These are phyloP conservation scores for Fonticula alba DNA, from an alignment of 78 protist genomes.

Conservation along the genomic window DNA sequence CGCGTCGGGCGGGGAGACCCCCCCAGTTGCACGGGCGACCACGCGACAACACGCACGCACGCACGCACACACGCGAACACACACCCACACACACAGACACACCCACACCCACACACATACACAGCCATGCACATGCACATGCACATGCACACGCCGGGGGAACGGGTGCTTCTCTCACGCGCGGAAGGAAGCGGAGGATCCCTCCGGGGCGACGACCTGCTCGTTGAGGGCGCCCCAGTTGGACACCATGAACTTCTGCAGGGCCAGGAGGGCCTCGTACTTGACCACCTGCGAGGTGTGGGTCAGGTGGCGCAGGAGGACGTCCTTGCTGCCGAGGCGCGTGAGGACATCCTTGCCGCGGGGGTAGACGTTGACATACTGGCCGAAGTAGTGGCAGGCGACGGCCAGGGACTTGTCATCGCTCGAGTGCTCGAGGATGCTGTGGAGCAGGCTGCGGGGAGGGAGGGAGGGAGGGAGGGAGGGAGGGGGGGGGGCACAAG, in stretches of 20 bases:
- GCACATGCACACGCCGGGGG: too few species aligned
- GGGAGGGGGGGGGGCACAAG: neutral
- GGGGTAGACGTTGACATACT: conserved; percentile 58
- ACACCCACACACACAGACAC: too few species aligned
- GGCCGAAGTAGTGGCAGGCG: conserved; percentile 79
- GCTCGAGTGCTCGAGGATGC: neutral
- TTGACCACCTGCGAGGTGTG: conserved; percentile 49
- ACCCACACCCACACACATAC: too few species aligned
- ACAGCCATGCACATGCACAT: too few species aligned
- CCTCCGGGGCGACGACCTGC: too few species aligned
- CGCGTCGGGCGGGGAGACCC: too few species aligned
- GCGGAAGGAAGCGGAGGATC: too few species aligned
- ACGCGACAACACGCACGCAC: too few species aligned
- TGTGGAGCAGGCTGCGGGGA: neutral
- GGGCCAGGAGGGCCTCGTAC: conserved; percentile 59
- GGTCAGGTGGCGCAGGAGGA: conserved; percentile 41
- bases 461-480: neutral
- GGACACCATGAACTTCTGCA: conserved; percentile 70
- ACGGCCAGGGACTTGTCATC: conserved; percentile 37
- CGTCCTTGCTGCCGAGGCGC: conserved; percentile 2
- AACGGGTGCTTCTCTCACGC: too few species aligned
- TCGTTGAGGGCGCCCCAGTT: conserved; percentile 16
- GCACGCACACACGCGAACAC: too few species aligned
- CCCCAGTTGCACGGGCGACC: too few species aligned
- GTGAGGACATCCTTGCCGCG: conserved; percentile 37